A percentile compares a stretch with the other conserved stretches of the same genome.
Evolutionary conservation across 257 asterid genomes (phyloP).

Genomic region (Solanum bukasovii): DNA sequence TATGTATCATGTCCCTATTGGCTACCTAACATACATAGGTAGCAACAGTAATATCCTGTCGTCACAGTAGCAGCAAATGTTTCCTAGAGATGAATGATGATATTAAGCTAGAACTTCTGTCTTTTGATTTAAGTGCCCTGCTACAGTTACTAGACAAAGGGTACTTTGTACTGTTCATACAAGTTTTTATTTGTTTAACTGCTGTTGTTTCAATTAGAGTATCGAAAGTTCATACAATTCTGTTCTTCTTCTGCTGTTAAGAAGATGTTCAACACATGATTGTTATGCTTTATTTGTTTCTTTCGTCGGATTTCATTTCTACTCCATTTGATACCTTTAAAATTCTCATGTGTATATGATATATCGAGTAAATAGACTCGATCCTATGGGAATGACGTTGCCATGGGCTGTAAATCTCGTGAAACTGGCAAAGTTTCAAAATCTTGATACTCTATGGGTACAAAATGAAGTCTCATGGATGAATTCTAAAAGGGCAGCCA

Average conservation of each 20-base stretch:
- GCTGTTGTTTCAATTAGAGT: background rate
- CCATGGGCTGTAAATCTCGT: background rate
- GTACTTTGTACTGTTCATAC: background rate
- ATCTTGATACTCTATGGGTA: background rate
- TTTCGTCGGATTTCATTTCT: background rate
- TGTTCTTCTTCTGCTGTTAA: background rate
- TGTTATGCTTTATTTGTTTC: background rate
- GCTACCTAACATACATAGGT: background rate
- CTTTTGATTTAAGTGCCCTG: background rate
- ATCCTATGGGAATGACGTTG: background rate
- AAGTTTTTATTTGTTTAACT: background rate
- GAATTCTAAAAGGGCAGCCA: background rate
- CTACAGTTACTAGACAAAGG: background rate
- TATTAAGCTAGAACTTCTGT: background rate
- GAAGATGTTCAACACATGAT: background rate
- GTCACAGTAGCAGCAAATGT: background rate
- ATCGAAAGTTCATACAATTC: background rate
- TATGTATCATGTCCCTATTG: background rate
- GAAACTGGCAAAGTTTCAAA: background rate
- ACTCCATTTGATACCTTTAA: background rate
- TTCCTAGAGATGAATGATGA: background rate
- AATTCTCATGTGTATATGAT: background rate
- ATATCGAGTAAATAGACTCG: background rate
- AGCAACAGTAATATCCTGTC: background rate
- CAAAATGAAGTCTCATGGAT: background rate